A percentile compares a stretch with the other conserved stretches of the same genome.
Conservation (phyloP, 495 filamentous ascomycete species). For the Lophiostoma macrostomum region DNA sequence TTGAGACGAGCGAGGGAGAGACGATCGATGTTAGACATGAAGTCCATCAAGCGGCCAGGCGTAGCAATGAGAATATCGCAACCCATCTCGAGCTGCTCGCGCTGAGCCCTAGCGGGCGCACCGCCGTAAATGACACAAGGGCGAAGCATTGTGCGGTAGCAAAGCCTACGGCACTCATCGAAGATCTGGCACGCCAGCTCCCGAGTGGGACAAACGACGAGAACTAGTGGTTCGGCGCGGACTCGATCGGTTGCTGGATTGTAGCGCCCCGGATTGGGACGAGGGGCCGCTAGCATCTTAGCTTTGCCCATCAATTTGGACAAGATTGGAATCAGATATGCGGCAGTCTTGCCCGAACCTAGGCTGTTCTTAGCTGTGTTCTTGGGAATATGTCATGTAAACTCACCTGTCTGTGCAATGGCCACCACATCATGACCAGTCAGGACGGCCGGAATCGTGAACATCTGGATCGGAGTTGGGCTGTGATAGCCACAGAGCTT, state of each 20-base stretch:
- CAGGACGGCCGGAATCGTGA: constrained; percentile 72
- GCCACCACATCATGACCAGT: constrained; percentile 75
- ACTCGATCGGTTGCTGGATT: constrained; percentile 46
- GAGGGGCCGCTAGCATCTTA: constrained; percentile 72
- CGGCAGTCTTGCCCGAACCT: constrained; percentile 96
- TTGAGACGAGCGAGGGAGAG: constrained; percentile 73
- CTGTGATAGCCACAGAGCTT: constrained; percentile 59
- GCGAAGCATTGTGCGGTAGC: constrained; percentile 90
- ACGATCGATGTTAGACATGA: constrained; percentile 65
- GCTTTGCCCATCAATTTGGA: constrained; percentile 93
- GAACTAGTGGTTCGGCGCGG: constrained; percentile 77
- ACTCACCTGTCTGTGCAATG: constrained; percentile 86
- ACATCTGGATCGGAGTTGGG: constrained; percentile 85
- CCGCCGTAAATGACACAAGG: constrained; percentile 92
- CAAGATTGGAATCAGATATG: constrained; percentile 84
- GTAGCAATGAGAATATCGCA: constrained; percentile 89
- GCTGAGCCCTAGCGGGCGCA: constrained; percentile 62
- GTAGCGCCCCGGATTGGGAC: constrained; percentile 56
- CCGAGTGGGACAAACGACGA: constrained; percentile 81
- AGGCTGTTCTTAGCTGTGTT: background rate
- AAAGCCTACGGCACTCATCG: constrained; percentile 84
- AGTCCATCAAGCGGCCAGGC: constrained; percentile 79
- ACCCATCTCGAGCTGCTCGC: constrained; percentile 69
- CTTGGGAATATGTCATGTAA: background rate
- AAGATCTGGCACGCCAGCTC: constrained; percentile 94